Conservation (phyloP, 2,329 filamentous ascomycete genomes). For the Hymenoscyphus linearis region DNA sequence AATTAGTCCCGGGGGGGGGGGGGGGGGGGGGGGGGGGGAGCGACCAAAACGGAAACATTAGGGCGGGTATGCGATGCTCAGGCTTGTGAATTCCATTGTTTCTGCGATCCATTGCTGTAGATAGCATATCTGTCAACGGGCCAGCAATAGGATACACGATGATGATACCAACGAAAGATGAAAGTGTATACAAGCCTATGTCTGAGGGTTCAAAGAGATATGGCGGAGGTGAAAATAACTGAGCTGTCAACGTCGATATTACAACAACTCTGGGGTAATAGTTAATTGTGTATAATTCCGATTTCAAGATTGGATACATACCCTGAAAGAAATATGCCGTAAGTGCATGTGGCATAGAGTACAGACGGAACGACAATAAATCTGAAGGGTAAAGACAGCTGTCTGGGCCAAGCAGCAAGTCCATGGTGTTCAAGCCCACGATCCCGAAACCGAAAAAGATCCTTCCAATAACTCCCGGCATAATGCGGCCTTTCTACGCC, state of each 20-base stretch:
- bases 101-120: slow-evolving; percentile 32
- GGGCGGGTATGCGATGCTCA: slow-evolving; percentile 36
- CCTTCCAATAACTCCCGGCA: slow-evolving; percentile 29
- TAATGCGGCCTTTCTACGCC: slow-evolving; percentile 16
- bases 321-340: slow-evolving; percentile 21
- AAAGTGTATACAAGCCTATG: neutral
- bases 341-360: slow-evolving; percentile 18
- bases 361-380: slow-evolving; percentile 21
- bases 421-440: slow-evolving; percentile 17
- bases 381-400: slow-evolving; percentile 21
- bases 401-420: slow-evolving; percentile 17
- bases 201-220: neutral
- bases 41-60: slow-evolving; percentile 36
- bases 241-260: neutral
- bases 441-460: slow-evolving; percentile 27
- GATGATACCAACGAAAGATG: slow-evolving; percentile 14
- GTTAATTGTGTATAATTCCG: slow-evolving; percentile 4
- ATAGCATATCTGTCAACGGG: slow-evolving; percentile 31
- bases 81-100: slow-evolving; percentile 35
- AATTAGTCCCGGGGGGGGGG: no score
- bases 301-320: slow-evolving; percentile 11
- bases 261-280: neutral
- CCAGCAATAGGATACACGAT: slow-evolving; percentile 26
- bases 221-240: neutral
- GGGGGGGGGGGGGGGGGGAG: no score